These are phyloP conservation scores for Teratosphaeria zuluensis DNA, from an alignment of 2,329 filamentous ascomycete species.

Conservation along the genomic window DNA sequence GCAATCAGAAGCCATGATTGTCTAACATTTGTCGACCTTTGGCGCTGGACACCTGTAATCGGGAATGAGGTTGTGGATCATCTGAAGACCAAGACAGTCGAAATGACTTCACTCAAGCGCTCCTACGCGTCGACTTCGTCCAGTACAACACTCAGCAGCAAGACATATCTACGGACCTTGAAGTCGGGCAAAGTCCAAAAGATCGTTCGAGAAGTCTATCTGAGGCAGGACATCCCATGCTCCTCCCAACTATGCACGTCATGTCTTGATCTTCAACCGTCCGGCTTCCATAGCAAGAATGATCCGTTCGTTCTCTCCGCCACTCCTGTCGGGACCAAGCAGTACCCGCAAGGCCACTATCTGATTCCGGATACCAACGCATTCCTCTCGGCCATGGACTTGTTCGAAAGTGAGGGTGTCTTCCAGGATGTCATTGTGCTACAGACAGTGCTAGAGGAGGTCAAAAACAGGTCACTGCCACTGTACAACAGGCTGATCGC, in stretches of 20 bases:
- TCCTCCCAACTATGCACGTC: slow-evolving; percentile 77
- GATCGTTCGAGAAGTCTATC: slow-evolving; percentile 92
- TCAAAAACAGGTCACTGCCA: slow-evolving; percentile 85
- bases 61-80: background rate
- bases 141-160: slow-evolving; percentile 69
- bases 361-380: slow-evolving; percentile 94
- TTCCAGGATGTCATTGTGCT: slow-evolving; percentile 97
- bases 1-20: background rate
- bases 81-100: background rate
- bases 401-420: slow-evolving; percentile 83
- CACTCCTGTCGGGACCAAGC: slow-evolving; percentile 71
- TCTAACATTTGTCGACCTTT: background rate
- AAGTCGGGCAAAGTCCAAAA: slow-evolving; percentile 97
- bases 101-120: slow-evolving; percentile 55
- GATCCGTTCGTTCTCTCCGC: slow-evolving; percentile 81
- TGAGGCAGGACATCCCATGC: slow-evolving; percentile 93
- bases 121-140: slow-evolving; percentile 48
- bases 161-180: slow-evolving; percentile 89
- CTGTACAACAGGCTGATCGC: slow-evolving; percentile 89
- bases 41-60: background rate
- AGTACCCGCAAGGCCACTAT: slow-evolving; percentile 82
- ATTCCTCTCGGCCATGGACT: slow-evolving; percentile 88
- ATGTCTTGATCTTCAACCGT: slow-evolving; percentile 63
- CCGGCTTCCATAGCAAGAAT: slow-evolving; percentile 68
- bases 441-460: slow-evolving; percentile 91